Conservation (phyloP, 1,139 yeast genomes). For the Hyphopichia buzzinii region DNA sequence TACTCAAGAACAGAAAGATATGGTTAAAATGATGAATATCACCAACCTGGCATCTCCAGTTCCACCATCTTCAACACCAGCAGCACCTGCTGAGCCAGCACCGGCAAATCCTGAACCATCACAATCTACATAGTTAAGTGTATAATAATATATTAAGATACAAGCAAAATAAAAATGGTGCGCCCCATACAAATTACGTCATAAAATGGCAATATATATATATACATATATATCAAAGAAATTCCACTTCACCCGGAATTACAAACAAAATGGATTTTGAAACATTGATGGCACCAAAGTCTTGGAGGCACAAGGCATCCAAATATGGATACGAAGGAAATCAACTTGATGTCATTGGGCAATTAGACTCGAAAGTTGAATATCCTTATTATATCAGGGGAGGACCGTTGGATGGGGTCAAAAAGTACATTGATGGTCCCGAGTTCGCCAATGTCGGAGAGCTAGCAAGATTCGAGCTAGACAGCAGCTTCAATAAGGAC, state of each 20-base stretch:
- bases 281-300: not conserved
- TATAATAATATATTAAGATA: no score
- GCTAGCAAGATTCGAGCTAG: constrained; percentile 3
- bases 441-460: constrained; percentile 1
- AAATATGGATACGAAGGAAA: constrained; percentile 1
- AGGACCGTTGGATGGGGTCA: constrained; percentile 2
- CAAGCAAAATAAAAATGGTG: no score
- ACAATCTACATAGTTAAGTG: no score
- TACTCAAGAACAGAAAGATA: constrained; percentile 3
- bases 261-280: not conserved
- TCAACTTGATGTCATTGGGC: not conserved
- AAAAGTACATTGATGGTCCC: constrained; percentile 2
- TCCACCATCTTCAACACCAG: not conserved
- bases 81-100: not conserved
- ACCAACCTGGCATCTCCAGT: not conserved
- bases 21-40: not conserved
- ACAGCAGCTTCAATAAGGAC: constrained; percentile 2
- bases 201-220: no score
- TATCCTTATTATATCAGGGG: constrained; percentile 2
- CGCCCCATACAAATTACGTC: no score
- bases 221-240: no score
- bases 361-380: constrained; percentile 1
- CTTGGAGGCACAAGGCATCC: not conserved
- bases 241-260: not conserved
- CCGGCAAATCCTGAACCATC: no score